Evolutionary conservation across 768 basidiomycete species (phyloP).

Genomic region (Punctularia strigosozonata): DNA sequence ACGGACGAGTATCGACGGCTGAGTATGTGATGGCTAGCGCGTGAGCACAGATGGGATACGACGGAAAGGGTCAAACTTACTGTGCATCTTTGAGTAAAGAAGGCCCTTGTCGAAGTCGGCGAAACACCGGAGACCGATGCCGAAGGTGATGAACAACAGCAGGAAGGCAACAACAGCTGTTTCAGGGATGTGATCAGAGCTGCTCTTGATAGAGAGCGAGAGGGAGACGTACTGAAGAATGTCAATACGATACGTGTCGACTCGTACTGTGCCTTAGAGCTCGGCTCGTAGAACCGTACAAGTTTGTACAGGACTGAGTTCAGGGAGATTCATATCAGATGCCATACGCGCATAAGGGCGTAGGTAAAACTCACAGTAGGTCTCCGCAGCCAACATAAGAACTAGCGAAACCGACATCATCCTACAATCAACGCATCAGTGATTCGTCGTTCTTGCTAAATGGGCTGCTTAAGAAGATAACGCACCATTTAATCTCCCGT

Average conservation of each 20-base stretch:
- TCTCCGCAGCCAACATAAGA: slow-evolving; percentile 67
- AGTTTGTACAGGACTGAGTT: slow-evolving; percentile 60
- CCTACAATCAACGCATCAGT: slow-evolving; percentile 23
- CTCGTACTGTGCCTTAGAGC: slow-evolving; percentile 38
- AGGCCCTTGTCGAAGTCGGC: slow-evolving; percentile 77
- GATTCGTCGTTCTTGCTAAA: too few relatives aligned
- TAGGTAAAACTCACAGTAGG: slow-evolving; percentile 50
- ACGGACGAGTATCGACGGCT: background rate
- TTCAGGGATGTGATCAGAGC: slow-evolving; percentile 1
- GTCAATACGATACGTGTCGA: slow-evolving; percentile 76
- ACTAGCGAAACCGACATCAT: slow-evolving; percentile 62
- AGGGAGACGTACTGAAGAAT: slow-evolving; percentile 54
- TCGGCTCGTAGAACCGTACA: slow-evolving; percentile 68
- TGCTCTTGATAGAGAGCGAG: slow-evolving; percentile 1
- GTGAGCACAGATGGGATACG: slow-evolving; percentile 19
- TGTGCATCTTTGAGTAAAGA: slow-evolving; percentile 55
- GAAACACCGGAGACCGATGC: slow-evolving; percentile 69
- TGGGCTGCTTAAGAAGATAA: too few relatives aligned
- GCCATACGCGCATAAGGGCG: background rate
- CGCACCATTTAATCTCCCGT: slow-evolving; percentile 70
- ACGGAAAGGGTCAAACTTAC: slow-evolving; percentile 33
- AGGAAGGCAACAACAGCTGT: slow-evolving; percentile 72
- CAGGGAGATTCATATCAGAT: slow-evolving; percentile 2
- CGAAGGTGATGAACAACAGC: slow-evolving; percentile 62
- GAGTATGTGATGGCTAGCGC: slow-evolving; percentile 23